A percentile compares a stretch with the other conserved stretches of the same genome.
Evolutionary conservation across 2,329 filamentous ascomycete genomes (phyloP).

Genomic region (Zopfia rhizophila): DNA sequence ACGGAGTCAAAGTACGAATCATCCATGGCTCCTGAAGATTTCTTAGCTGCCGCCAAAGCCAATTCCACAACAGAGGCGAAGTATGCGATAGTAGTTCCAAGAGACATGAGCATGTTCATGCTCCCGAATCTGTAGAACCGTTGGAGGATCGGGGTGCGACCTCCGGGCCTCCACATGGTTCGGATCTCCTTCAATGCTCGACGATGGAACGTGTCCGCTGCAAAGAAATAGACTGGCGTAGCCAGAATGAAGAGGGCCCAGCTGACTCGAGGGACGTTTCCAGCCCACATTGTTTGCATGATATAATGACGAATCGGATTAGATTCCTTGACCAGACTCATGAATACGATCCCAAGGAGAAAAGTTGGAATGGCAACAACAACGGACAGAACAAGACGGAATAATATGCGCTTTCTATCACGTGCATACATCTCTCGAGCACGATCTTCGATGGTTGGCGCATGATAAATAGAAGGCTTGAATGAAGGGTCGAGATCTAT

Average conservation of each 20-base stretch:
- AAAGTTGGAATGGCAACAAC: conserved; percentile 83
- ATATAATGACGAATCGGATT: conserved; percentile 71
- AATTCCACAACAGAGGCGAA: conserved; percentile 83
- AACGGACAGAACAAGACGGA: conserved; percentile 76
- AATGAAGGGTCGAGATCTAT: conserved; percentile 73
- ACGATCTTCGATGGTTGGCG: conserved; percentile 84
- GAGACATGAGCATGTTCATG: conserved; percentile 93
- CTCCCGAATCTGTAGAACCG: conserved; percentile 93
- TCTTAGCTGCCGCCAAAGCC: conserved; percentile 63
- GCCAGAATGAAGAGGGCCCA: conserved; percentile 83
- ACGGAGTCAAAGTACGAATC: conserved; percentile 87
- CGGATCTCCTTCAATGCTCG: conserved; percentile 81
- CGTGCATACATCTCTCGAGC: conserved; percentile 76
- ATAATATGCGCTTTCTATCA: conserved; percentile 74
- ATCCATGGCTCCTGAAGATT: conserved; percentile 43
- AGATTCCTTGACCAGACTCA: conserved; percentile 76
- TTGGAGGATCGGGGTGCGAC: conserved; percentile 75
- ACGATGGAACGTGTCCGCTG: conserved; percentile 84
- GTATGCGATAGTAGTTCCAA: conserved; percentile 89
- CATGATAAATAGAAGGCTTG: conserved; percentile 76
- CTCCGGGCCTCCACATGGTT: conserved; percentile 80
- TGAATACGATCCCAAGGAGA: conserved; percentile 88
- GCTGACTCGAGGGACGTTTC: conserved; percentile 77
- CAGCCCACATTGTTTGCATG: conserved; percentile 75
- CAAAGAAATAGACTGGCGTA: conserved; percentile 87